Evolutionary conservation across 2,329 filamentous ascomycete genomes (phyloP).

Genomic region (Ophiostoma piceae): DNA sequence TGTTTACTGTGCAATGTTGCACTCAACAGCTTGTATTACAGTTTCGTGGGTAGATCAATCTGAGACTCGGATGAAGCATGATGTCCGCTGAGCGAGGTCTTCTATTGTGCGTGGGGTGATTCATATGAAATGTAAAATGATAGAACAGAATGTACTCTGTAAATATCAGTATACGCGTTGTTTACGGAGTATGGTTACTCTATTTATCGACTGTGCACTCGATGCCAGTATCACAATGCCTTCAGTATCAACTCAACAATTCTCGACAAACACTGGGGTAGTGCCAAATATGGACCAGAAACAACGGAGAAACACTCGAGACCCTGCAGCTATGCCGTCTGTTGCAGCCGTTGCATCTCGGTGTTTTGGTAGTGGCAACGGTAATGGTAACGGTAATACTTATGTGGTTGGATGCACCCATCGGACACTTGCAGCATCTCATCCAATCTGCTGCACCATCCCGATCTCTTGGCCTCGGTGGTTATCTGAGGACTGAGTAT

Average conservation of each 20-base stretch:
- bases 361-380: not conserved
- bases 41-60: not conserved
- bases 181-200: not conserved
- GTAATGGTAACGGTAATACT: too few species aligned
- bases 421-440: conserved; percentile 3
- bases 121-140: too few species aligned
- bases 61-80: conserved; percentile 2
- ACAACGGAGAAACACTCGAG: conserved; percentile 7
- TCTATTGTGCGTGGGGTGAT: not conserved
- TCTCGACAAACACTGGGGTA: not conserved
- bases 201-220: not conserved
- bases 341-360: not conserved
- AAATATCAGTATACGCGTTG: not conserved
- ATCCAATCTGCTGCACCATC: not conserved
- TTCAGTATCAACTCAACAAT: not conserved
- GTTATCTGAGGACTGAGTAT: not conserved
- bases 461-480: not conserved
- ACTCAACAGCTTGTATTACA: not conserved
- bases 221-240: not conserved
- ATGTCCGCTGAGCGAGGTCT: too few species aligned
- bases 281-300: conserved; percentile 10
- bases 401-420: not conserved
- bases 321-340: not conserved
- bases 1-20: not conserved
- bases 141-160: too few species aligned